Base-by-base conservation (phyloP, 2,329 filamentous ascomycete species). In the Diaporthe citriasiana region DNA sequence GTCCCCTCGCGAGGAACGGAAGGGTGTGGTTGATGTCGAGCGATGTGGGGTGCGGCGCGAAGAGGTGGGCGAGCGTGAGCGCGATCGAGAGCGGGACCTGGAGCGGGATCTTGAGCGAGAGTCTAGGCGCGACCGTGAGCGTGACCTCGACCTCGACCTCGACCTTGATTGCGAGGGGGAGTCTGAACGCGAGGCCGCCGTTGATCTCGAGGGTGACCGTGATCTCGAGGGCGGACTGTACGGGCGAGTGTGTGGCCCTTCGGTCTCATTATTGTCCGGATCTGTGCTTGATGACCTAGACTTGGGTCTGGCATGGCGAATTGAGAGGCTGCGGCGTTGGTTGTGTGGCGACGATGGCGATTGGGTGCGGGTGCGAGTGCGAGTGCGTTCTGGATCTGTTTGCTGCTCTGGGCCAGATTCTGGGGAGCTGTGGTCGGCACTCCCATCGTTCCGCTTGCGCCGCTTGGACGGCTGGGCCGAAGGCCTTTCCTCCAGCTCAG, bases 1-100 rank as follows among this genome's bases (percentile, higher is more conserved):
- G 4, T 90, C 89, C 75, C 91, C 88, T 33, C 81, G 82, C 17
- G 84, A 85, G 56, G 75, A n/a, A 68, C 57, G 56, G 30, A 27
- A 47, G 65, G 13, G 78, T 72, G 53, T 75, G 72, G 68, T 75
- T 70, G 57, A 78, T 65, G 30, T 70, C 45, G 74, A 76, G 65
- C 55, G 75, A 66, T 72, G n/a, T 50, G 70, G 72, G 56, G 70
- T 75, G 55, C 51, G 70, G 45, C 68, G 73, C 3, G 77, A 81
- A 30, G 68, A 79, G 1, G 82, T 79, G 47, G 78, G 78, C 12
- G 83, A 83, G 42, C 76, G 77, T 8, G 83, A 83, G 30, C 74
- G 38, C 3, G 75, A 75, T 22, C 68, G 71, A 12, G 77, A 75
- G 42, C 15, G 74, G 27, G 33, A 73, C 35, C 78, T 78, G 10